phyloP scores from a whole-genome alignment of 1,139 yeast genomes.

The Magnusiomyces starmeri region DNA sequence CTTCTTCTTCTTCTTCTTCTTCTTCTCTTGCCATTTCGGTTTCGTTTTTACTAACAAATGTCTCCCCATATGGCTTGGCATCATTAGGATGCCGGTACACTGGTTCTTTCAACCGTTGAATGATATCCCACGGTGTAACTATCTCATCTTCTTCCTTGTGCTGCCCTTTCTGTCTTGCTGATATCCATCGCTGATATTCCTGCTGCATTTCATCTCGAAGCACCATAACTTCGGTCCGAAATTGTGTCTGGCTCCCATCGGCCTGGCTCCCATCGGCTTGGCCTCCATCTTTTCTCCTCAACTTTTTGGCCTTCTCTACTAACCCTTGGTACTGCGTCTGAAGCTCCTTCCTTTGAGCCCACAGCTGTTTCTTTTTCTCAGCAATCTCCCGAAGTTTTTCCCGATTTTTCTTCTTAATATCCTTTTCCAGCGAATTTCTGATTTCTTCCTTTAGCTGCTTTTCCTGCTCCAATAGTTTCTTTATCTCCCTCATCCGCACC shows the following conservation, averaged over 20 bases:
- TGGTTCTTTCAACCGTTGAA: conserved; percentile 11
- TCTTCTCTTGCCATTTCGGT: neutral
- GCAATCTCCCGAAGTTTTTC: neutral
- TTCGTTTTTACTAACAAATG: neutral
- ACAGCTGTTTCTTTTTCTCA: neutral
- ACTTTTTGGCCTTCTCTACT: neutral
- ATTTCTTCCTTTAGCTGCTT: neutral
- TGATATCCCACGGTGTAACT: conserved; percentile 13
- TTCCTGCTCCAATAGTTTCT: neutral
- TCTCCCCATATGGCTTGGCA: neutral
- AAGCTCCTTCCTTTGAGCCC: neutral
- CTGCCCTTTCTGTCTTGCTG: neutral
- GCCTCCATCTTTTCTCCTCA: neutral
- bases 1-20: neutral
- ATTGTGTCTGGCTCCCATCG: too few species aligned
- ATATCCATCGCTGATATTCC: conserved; percentile 15
- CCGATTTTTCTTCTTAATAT: neutral
- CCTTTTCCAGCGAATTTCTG: neutral
- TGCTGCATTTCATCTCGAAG: conserved; percentile 18
- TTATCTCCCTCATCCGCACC: too few species aligned
- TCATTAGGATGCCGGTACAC: neutral
- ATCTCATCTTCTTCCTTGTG: neutral
- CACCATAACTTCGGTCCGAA: conserved; percentile 31
- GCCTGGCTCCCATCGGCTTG: conserved; percentile 37
- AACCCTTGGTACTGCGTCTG: too few species aligned